phyloP scores from a whole-genome alignment of 2,329 filamentous ascomycete genomes.

The Coleophoma eucalyptorum region DNA sequence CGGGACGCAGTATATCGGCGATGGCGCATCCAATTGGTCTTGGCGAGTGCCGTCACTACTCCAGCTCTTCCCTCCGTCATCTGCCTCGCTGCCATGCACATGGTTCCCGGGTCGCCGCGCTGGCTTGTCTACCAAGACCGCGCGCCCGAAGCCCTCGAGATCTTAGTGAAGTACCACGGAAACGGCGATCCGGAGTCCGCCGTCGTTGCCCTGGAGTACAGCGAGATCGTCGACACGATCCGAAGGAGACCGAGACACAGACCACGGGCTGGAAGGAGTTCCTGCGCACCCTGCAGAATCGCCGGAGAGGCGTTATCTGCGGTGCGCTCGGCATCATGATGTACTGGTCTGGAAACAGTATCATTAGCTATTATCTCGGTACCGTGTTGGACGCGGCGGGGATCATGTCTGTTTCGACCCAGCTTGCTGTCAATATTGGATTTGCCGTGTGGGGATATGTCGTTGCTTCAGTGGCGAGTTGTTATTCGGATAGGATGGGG shows the following conservation, averaged over 20 bases:
- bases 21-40: background rate
- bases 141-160: slow-evolving; percentile 1
- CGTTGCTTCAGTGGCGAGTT: background rate
- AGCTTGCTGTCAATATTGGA: slow-evolving; percentile 1
- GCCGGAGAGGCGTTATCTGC: slow-evolving; percentile 46
- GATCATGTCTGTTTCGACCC: background rate
- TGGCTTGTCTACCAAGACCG: slow-evolving; percentile 25
- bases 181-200: slow-evolving; percentile 34
- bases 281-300: slow-evolving; percentile 43
- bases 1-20: background rate
- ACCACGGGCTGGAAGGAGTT: slow-evolving; percentile 37
- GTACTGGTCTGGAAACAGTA: slow-evolving; percentile 48
- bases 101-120: slow-evolving; percentile 8
- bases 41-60: slow-evolving; percentile 3
- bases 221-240: slow-evolving; percentile 29
- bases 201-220: slow-evolving; percentile 36
- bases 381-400: background rate
- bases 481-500: background rate
- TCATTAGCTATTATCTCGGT: slow-evolving; percentile 30
- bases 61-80: slow-evolving; percentile 1
- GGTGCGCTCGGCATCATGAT: slow-evolving; percentile 45
- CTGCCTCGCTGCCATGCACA: slow-evolving; percentile 17
- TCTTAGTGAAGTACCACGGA: slow-evolving; percentile 33
- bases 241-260: slow-evolving; percentile 30
- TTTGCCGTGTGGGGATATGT: slow-evolving; percentile 4